Evolutionary conservation across 805 yeast genomes (phyloP).

Genomic region (Wickerhamiella sergipiensis): DNA sequence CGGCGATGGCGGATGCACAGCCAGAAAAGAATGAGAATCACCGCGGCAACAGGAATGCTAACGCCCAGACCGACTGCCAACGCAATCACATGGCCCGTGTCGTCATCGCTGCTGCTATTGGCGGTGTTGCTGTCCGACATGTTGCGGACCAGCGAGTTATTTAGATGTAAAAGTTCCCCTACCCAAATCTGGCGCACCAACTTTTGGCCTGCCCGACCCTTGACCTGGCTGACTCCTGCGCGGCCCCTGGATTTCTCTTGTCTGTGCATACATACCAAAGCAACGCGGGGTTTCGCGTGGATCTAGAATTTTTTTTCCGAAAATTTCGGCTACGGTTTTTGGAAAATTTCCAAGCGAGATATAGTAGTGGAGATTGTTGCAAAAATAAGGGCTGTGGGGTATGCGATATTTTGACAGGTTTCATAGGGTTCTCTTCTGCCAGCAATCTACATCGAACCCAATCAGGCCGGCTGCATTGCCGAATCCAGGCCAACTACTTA

Average conservation of each 20-base stretch:
- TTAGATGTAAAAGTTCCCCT: background rate
- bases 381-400: no score
- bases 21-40: constrained; percentile 21
- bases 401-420: no score
- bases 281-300: background rate
- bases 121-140: background rate
- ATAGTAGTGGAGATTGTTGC: no score
- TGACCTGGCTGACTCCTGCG: background rate
- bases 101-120: background rate
- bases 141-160: background rate
- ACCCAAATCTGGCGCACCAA: background rate
- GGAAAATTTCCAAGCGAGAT: no score
- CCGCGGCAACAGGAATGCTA: constrained; percentile 27
- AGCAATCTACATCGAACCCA: background rate
- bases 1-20: constrained; percentile 24
- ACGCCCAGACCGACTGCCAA: constrained; percentile 26
- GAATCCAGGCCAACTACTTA: no score
- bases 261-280: background rate
- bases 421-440: no score
- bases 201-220: background rate
- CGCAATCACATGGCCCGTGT: background rate
- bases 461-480: background rate
- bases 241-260: background rate
- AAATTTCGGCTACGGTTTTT: no score
- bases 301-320: no score